Base-by-base conservation (phyloP, 176 grass and related monocot genomes). In the Oryza rufipogon region DNA sequence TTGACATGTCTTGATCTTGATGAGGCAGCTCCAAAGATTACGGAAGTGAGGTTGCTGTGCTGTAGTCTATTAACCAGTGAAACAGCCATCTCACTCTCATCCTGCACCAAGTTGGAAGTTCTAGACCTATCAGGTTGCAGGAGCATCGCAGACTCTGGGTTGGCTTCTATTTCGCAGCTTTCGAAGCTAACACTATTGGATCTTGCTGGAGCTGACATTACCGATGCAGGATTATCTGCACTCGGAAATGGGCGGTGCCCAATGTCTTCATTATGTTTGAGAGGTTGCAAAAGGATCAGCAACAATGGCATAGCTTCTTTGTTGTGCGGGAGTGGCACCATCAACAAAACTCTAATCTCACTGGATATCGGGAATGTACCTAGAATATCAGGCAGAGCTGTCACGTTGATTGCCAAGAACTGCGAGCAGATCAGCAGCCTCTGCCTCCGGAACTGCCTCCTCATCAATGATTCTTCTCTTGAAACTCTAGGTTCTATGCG, bases 51-150 rank as follows among this genome's bases (percentile, higher is more conserved):
- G 75, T 77, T 98, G 87, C 74, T 98, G 44, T 92, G 81, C 7
- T 95, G 96, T 80, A 83, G 85, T 74, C 89, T 93, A 25, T 70
- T 98, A 80, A 98, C 96, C 23, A 93, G 96, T 67, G 96, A 95
- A 70, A 88, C 93, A 70, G 89, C 85, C 20, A 86, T 88, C 64
- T 98, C 91, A 87, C 87, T 98, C 0, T 91, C 96, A 83, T 83
- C 88, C 74, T 98, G 93, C 87, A 90, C 38, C 64, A 93, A 87
- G 34, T 87, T 98, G 81, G 83, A 82, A 78, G 89, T 95, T 84
- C 82, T 98, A 22, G 91, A 98, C 85, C 85, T 98, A 38, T 98
- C 93, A 11, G 91, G 87, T 73, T 98, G 96, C 78, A 91, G 76
- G 81, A 95, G 91, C 80, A 90, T 95, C 54, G 91, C 96, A 65